phyloP scores from a whole-genome alignment of 371 early-diverging fungal genomes.

The Lichtheimia corymbifera region DNA sequence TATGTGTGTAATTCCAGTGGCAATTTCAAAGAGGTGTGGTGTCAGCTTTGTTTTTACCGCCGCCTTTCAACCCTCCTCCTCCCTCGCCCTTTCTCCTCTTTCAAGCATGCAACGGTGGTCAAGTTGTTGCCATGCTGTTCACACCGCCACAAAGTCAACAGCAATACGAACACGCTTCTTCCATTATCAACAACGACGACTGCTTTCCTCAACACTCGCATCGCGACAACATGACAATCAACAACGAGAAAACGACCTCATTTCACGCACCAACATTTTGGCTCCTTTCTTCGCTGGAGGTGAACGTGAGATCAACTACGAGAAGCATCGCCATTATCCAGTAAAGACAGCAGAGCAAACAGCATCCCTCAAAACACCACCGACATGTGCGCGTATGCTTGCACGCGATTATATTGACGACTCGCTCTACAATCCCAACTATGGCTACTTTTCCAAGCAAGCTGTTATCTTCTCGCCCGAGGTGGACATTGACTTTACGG shows the following conservation, averaged over 20 bases:
- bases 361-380: slow-evolving; percentile 40
- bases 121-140: too few relatives aligned
- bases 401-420: slow-evolving; percentile 93
- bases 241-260: background rate
- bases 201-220: background rate
- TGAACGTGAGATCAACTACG: slow-evolving; percentile 29
- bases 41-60: too few relatives aligned
- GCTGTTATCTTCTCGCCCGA: slow-evolving; percentile 86
- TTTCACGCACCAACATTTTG: slow-evolving; percentile 18
- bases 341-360: slow-evolving; percentile 43
- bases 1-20: too few relatives aligned
- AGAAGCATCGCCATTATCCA: slow-evolving; percentile 32
- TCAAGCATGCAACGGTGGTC: too few relatives aligned
- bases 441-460: slow-evolving; percentile 96
- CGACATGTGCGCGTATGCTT: slow-evolving; percentile 69
- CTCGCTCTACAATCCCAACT: slow-evolving; percentile 92
- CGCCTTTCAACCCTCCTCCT: too few relatives aligned
- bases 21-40: too few relatives aligned
- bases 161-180: too few relatives aligned
- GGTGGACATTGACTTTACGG: slow-evolving; percentile 69
- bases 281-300: slow-evolving; percentile 36
- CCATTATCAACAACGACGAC: too few relatives aligned
- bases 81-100: too few relatives aligned
- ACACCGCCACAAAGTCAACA: too few relatives aligned
- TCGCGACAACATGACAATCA: slow-evolving; percentile 3